Evolutionary conservation across 2,329 filamentous ascomycete species (phyloP).

Genomic region (Chrysosporium queenslandicum): DNA sequence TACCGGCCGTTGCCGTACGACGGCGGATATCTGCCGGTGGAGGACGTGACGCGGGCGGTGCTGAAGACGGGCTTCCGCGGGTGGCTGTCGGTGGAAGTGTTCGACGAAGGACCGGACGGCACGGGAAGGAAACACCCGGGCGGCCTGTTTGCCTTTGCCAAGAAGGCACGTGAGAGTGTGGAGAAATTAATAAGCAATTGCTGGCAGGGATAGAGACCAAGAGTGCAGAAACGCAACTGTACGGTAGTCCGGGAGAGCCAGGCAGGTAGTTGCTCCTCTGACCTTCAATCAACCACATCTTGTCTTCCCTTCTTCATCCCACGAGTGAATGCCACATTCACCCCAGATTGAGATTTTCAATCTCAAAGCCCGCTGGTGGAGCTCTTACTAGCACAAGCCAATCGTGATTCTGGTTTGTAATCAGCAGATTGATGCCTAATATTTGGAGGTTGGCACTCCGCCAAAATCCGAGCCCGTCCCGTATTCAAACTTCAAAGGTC

Average conservation of each 20-base stretch:
- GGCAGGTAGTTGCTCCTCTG: background rate
- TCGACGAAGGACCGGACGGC: conserved; percentile 50
- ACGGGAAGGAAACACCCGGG: conserved; percentile 45
- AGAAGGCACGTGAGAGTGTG: conserved; percentile 43
- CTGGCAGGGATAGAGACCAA: background rate
- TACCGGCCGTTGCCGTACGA: conserved; percentile 59
- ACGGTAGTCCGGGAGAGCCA: background rate
- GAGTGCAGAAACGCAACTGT: background rate
- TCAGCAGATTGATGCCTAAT: too few species aligned
- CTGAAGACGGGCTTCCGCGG: conserved; percentile 56
- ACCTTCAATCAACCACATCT: background rate
- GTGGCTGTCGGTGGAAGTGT: conserved; percentile 62
- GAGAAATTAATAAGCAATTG: conserved; percentile 27
- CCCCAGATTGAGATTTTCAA: too few species aligned
- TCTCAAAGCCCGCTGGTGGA: too few species aligned
- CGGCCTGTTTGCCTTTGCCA: conserved; percentile 41
- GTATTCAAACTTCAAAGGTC: too few species aligned
- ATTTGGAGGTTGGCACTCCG: too few species aligned
- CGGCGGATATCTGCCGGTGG: conserved; percentile 60
- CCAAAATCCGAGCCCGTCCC: too few species aligned
- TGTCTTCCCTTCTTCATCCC: background rate
- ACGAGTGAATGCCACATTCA: too few species aligned
- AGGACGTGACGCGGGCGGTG: conserved; percentile 55
- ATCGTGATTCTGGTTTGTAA: too few species aligned
- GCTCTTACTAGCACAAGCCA: too few species aligned